A percentile compares a stretch with the other conserved stretches of the same genome.
Conservation (phyloP, 23 red algal genomes). For the Pyropia yezoensis region DNA sequence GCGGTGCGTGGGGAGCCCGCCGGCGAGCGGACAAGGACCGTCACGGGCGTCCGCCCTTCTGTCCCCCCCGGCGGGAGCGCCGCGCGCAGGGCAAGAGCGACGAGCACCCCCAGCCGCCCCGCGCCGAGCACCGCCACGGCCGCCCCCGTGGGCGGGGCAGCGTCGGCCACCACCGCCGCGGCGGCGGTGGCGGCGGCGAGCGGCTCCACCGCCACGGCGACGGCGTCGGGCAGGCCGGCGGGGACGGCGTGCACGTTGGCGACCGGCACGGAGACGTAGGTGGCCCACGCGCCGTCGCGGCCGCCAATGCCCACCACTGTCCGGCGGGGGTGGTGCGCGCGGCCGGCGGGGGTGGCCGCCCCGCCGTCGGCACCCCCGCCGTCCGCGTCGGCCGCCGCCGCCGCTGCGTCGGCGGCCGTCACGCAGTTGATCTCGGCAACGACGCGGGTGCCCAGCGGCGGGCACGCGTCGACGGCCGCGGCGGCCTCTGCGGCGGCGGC, state of each 20-base stretch:
- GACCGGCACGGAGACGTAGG: slow-evolving; percentile 23
- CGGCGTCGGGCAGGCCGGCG: slow-evolving; percentile 10
- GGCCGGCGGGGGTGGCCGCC: slow-evolving; percentile 10
- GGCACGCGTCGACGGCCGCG: background rate
- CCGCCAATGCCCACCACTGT: slow-evolving; percentile 32
- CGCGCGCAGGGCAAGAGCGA: slow-evolving; percentile 4
- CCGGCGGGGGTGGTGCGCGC: slow-evolving; percentile 21
- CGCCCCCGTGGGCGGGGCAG: background rate
- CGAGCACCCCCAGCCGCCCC: slow-evolving; percentile 24
- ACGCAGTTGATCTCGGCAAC: slow-evolving; percentile 57
- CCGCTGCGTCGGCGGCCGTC: background rate
- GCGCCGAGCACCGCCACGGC: slow-evolving; percentile 24
- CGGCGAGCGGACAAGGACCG: background rate
- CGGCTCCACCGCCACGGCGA: slow-evolving; percentile 29
- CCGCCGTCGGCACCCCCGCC: slow-evolving; percentile 10
- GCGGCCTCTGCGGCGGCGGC: no score
- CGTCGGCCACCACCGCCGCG: slow-evolving; percentile 10
- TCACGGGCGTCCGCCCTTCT: background rate
- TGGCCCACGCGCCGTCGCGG: slow-evolving; percentile 18
- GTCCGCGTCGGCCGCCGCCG: slow-evolving; percentile 1
- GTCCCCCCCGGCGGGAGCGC: no score
- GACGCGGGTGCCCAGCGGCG: slow-evolving; percentile 6
- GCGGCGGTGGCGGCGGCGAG: slow-evolving; percentile 30
- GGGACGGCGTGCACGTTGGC: slow-evolving; percentile 23
- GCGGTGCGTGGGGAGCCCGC: background rate